These are phyloP conservation scores for Aureobasidium sp. DNA, from an alignment of 2,329 filamentous ascomycete genomes.

Conservation along the genomic window DNA sequence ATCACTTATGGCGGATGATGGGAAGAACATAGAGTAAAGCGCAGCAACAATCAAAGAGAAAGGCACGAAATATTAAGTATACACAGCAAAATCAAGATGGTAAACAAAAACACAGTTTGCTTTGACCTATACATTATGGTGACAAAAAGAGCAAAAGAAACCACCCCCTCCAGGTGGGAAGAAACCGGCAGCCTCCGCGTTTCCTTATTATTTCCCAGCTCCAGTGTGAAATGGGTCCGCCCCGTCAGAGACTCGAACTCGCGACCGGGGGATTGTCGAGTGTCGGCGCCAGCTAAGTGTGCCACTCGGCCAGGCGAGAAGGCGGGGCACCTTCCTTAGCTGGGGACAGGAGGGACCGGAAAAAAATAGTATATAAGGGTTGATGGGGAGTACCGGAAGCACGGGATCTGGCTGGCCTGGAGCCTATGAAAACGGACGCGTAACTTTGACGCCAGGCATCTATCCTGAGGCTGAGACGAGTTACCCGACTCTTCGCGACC, in stretches of 20 bases:
- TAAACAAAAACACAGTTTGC: no score
- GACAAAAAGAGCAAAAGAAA: background rate
- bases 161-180: background rate
- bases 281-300: background rate
- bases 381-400: background rate
- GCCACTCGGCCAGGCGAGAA: background rate
- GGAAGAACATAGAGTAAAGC: no score
- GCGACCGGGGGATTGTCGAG: background rate
- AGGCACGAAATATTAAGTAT: no score
- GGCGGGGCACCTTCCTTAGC: background rate
- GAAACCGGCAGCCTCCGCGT: background rate
- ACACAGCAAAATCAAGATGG: no score
- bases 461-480: no score
- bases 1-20: no score
- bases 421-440: background rate
- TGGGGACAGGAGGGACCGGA: background rate
- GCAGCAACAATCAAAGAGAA: no score
- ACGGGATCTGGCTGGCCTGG: no score
- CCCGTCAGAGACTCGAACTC: background rate
- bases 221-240: background rate
- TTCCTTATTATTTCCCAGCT: background rate
- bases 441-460: background rate
- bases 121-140: no score
- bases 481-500: conserved; percentile 60
- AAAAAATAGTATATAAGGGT: background rate